Evolutionary conservation across 495 filamentous ascomycete species (phyloP).

Genomic region (Neurospora cerealis): DNA sequence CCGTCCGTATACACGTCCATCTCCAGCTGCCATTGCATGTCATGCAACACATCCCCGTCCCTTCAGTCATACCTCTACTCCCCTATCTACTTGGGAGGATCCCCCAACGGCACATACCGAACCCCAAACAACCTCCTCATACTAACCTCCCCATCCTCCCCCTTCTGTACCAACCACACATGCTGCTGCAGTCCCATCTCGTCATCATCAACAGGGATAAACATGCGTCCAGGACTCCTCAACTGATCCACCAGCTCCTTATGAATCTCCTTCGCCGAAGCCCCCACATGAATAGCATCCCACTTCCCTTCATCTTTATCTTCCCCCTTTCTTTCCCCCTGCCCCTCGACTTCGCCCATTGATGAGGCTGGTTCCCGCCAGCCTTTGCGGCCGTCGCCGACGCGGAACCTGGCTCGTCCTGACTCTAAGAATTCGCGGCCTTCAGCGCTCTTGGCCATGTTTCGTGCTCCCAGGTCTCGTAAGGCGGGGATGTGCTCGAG

Average conservation of each 20-base stretch:
- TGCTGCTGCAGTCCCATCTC: constrained; percentile 46
- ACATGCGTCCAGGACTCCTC: constrained; percentile 66
- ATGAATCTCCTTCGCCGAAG: constrained; percentile 70
- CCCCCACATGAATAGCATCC: constrained; percentile 96
- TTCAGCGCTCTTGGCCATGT: constrained; percentile 63
- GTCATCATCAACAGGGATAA: constrained; percentile 73
- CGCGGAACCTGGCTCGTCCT: constrained; percentile 60
- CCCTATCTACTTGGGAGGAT: constrained; percentile 40
- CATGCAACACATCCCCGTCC: background rate
- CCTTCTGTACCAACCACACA: constrained; percentile 89
- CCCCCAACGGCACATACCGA: constrained; percentile 88
- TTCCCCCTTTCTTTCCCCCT: background rate
- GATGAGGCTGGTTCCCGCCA: constrained; percentile 33
- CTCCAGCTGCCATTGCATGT: background rate
- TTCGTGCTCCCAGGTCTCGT: constrained; percentile 58
- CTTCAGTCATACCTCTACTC: background rate
- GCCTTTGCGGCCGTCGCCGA: constrained; percentile 74
- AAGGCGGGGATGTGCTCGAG: constrained; percentile 82
- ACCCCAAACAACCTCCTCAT: constrained; percentile 75
- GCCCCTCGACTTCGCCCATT: constrained; percentile 22
- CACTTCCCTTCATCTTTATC: constrained; percentile 28
- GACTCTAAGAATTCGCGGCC: constrained; percentile 50
- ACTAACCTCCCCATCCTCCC: constrained; percentile 59
- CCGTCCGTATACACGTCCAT: background rate
- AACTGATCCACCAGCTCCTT: constrained; percentile 66